Conservation (phyloP, 352 stramenopile species). For the Phytophthora tubulina region DNA sequence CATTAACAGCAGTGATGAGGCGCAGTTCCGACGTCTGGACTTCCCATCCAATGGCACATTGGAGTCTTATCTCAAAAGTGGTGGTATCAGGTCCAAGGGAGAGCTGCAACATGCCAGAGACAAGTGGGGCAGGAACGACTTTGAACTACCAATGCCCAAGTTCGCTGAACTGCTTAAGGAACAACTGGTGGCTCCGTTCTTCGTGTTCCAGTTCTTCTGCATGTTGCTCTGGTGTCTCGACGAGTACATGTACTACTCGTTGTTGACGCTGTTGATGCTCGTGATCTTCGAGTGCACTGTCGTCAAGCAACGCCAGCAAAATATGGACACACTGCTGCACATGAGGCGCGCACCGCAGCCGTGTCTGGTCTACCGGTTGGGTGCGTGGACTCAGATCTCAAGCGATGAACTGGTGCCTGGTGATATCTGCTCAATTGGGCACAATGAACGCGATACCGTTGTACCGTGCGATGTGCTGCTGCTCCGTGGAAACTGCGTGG, state of each 20-base stretch:
- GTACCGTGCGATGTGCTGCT: conserved; percentile 97
- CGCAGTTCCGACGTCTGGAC: conserved; percentile 82
- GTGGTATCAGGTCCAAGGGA: conserved; percentile 50
- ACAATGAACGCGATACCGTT: conserved; percentile 71
- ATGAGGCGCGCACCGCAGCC: conserved; percentile 91
- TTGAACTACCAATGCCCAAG: conserved; percentile 94
- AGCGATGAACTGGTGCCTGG: conserved; percentile 92
- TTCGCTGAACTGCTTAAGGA: conserved; percentile 97
- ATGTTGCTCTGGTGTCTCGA: conserved; percentile 99
- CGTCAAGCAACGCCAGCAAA: conserved; percentile 95
- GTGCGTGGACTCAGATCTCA: conserved; percentile 81
- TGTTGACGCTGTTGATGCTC: conserved; percentile 98
- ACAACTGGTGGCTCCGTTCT: conserved; percentile 98
- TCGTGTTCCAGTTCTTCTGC: conserved; percentile 99
- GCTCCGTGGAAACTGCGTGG: conserved; percentile 95
- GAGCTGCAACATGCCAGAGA: conserved; percentile 54
- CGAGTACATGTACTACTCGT: conserved; percentile 99
- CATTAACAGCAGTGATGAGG: conserved; percentile 48
- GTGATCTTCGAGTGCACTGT: conserved; percentile 98
- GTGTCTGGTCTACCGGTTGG: conserved; percentile 92
- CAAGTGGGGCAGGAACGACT: conserved; percentile 92
- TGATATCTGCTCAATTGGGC: conserved; percentile 94
- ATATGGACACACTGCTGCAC: conserved; percentile 94
- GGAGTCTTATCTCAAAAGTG: conserved; percentile 65
- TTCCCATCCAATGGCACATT: conserved; percentile 67